Percentiles rank a stretch among this genome's conserved stretches.
phyloP scores from a whole-genome alignment of 2,329 filamentous ascomycete species.

The Myriosclerotinia curreyana region DNA sequence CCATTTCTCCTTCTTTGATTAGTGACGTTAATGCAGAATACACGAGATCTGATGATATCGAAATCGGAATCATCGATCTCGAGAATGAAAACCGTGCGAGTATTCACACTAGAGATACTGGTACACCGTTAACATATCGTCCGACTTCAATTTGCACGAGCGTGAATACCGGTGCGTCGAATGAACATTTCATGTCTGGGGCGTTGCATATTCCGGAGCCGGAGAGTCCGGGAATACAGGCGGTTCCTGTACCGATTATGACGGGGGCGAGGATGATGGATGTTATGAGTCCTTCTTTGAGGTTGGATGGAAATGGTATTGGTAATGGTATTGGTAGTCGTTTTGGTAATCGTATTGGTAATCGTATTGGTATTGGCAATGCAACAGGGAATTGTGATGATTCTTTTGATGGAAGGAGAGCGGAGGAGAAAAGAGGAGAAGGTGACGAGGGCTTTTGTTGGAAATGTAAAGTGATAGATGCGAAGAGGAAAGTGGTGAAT shows the following conservation, averaged over 20 bases:
- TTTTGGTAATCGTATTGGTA: not conserved
- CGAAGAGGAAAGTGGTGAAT: conserved; percentile 29
- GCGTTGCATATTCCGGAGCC: not conserved
- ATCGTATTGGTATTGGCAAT: not conserved
- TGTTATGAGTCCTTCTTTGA: not conserved
- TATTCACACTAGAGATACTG: too few species aligned
- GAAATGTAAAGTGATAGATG: conserved; percentile 32
- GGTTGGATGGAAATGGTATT: not conserved
- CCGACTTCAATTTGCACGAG: not conserved
- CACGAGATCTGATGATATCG: not conserved
- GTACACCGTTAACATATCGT: not conserved
- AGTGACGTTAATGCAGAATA: not conserved
- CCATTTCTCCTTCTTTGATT: conserved; percentile 3
- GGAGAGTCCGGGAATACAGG: not conserved
- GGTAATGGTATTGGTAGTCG: not conserved
- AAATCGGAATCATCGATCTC: conserved; percentile 17
- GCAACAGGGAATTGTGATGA: not conserved
- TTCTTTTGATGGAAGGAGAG: not conserved
- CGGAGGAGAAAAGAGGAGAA: not conserved
- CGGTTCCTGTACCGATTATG: conserved; percentile 17
- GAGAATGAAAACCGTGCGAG: conserved; percentile 2
- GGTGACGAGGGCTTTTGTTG: conserved; percentile 26
- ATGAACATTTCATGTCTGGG: conserved; percentile 3
- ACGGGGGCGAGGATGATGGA: conserved; percentile 13
- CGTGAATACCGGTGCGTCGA: not conserved